phyloP scores from a whole-genome alignment of 208 protist species.

The Phytomonas sp. region DNA sequence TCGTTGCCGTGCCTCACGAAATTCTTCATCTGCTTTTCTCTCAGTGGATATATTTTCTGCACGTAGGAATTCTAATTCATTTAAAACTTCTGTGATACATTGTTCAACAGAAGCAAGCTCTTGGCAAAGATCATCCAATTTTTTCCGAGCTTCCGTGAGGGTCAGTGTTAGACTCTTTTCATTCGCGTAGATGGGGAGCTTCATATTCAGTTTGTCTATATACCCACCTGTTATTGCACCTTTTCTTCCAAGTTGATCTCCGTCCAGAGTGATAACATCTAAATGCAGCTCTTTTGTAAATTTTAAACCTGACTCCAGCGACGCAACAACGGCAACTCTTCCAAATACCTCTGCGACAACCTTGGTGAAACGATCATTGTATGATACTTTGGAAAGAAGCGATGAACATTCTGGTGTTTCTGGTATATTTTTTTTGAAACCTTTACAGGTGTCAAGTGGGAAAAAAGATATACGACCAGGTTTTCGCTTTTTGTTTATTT shows the following conservation, averaged over 20 bases:
- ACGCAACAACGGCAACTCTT: conserved; percentile 80
- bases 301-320: conserved; percentile 73
- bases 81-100: conserved; percentile 63
- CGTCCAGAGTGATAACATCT: conserved; percentile 94
- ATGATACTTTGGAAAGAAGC: conserved; percentile 76
- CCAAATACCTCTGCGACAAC: conserved; percentile 93
- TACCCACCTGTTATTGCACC: conserved; percentile 96
- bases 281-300: conserved; percentile 64
- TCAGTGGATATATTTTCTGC: conserved; percentile 41
- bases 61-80: conserved; percentile 58
- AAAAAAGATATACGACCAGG: conserved; percentile 95
- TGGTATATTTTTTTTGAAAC: conserved; percentile 27
- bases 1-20: conserved; percentile 15
- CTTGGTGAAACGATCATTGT: conserved; percentile 55
- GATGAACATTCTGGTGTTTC: conserved; percentile 51
- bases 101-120: conserved; percentile 66
- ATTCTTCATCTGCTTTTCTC: conserved; percentile 27
- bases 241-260: conserved; percentile 76
- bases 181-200: conserved; percentile 48
- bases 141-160: conserved; percentile 20
- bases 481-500: conserved; percentile 85
- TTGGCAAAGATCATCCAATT: conserved; percentile 54
- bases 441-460: conserved; percentile 91
- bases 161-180: conserved; percentile 29
- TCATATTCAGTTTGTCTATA: conserved; percentile 77